Evolutionary conservation across 768 basidiomycete genomes (phyloP), one percentile per base, ranked within the genome.

Genomic region (Paxillus involutus): DNA sequence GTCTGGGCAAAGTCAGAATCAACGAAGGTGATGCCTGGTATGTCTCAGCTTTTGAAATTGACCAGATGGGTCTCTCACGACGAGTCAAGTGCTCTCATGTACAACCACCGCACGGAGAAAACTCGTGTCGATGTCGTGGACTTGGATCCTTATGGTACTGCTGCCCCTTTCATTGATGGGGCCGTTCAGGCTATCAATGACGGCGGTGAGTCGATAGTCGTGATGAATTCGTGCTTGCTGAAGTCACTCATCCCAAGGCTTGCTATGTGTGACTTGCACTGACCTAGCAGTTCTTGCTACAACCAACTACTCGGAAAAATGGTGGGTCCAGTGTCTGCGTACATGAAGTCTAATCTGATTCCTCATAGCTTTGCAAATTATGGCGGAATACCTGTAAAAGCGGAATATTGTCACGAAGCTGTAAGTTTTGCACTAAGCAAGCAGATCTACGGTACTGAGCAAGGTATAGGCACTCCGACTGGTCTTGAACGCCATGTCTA

Each of bases 21-120:
- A 94, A 93, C 58, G 87, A 98, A 71, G 94, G 92, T 2, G 96
- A 99, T 71, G 97, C 96, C 11, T 93, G 92, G 95, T 96, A 63
- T 69, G 77, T 66, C 43, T 29, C 8, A 5, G 6, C 41, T 35
- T 29, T 49, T 24, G 17, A 41, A 13, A 1, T 14, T 10, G 14
- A 14, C 17, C 14, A 9, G 3, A 21, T 26, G 3, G 26, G 9
- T 44, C 4, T 8, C 30, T 45, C 10, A 44, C 46, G 12, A 39
- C 40, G 6, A 10, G 3, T 46, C 14, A 46, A 97, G 95, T 64
- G 79, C 89, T 3, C 74, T 94, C 47, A 94, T 99, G 91, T 98
- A 97, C 66, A 80, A 80, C 44, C 94, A 94, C 64, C 86, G 94
- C 37, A 76, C 83, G 29, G 85, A 86, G 48, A 80, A 77, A 44